These are phyloP conservation scores for Ogataea pilisensis DNA, from an alignment of 805 yeast species.

Conservation along the genomic window DNA sequence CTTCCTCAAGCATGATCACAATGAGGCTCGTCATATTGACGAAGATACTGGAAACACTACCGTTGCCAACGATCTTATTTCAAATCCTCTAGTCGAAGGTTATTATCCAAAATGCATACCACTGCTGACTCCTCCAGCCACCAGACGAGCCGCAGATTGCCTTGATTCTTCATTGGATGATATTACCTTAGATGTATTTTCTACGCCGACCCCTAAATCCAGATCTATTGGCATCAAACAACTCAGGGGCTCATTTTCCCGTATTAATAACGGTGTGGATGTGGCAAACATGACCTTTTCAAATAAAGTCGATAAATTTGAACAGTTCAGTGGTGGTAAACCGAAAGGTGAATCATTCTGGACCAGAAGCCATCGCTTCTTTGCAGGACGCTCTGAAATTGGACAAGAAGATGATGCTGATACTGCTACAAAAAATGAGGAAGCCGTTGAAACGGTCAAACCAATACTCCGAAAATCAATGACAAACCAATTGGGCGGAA, in stretches of 20 bases:
- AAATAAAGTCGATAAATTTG: conserved; percentile 28
- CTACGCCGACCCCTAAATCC: not conserved
- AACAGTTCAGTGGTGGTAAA: conserved; percentile 25
- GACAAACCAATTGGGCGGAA: not conserved
- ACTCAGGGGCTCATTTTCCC: not conserved
- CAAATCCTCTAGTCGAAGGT: not conserved
- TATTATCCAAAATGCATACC: not conserved
- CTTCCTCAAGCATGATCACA: not conserved
- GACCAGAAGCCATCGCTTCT: conserved; percentile 4
- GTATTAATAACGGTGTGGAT: too few relatives aligned
- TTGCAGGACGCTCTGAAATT: not conserved
- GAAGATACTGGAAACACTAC: not conserved
- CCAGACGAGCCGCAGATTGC: not conserved
- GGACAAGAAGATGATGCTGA: too few relatives aligned
- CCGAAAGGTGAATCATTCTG: conserved; percentile 13
- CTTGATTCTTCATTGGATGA: too few relatives aligned
- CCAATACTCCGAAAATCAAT: not conserved
- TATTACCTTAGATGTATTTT: not conserved
- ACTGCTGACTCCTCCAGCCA: too few relatives aligned
- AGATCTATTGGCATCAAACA: not conserved
- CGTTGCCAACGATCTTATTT: not conserved
- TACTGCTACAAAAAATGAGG: too few relatives aligned
- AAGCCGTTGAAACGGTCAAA: not conserved
- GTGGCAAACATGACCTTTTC: conserved; percentile 16
- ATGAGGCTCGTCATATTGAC: not conserved